These are phyloP conservation scores for Rhynchosporium agropyri DNA, from an alignment of 2,329 filamentous ascomycete genomes.

Conservation along the genomic window DNA sequence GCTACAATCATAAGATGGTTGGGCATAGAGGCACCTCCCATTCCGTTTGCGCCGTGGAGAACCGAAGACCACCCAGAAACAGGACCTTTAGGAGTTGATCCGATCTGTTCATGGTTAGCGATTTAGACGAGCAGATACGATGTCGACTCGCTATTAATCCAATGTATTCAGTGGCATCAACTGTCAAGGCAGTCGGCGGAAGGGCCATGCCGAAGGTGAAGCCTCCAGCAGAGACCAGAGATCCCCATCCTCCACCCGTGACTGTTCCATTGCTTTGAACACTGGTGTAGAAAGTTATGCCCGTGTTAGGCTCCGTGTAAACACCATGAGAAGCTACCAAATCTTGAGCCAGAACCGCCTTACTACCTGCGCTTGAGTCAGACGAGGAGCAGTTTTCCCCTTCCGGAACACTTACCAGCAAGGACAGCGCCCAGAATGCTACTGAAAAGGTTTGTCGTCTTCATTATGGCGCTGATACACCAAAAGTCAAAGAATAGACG, in stretches of 20 bases:
- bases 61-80: slow-evolving; percentile 61
- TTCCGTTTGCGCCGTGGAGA: slow-evolving; percentile 51
- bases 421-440: slow-evolving; percentile 32
- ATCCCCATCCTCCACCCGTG: slow-evolving; percentile 40
- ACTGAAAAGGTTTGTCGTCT: slow-evolving; percentile 31
- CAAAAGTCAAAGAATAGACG: slow-evolving; percentile 19
- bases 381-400: background rate
- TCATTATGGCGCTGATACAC: slow-evolving; percentile 35
- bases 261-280: slow-evolving; percentile 46
- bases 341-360: slow-evolving; percentile 36
- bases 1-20: slow-evolving; percentile 60
- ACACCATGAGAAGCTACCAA: slow-evolving; percentile 35
- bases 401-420: slow-evolving; percentile 31
- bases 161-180: slow-evolving; percentile 58
- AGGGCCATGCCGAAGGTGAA: slow-evolving; percentile 59
- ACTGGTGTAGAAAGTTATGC: slow-evolving; percentile 57
- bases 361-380: slow-evolving; percentile 30
- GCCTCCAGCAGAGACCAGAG: slow-evolving; percentile 43
- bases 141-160: slow-evolving; percentile 54
- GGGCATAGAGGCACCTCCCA: slow-evolving; percentile 51
- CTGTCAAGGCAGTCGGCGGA: slow-evolving; percentile 51
- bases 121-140: no score
- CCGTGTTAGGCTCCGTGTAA: slow-evolving; percentile 52
- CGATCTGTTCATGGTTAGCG: slow-evolving; percentile 36
- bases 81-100: slow-evolving; percentile 48